Base-by-base conservation (phyloP, 164 flowering plant species). In the Umbilicus rupestris region DNA sequence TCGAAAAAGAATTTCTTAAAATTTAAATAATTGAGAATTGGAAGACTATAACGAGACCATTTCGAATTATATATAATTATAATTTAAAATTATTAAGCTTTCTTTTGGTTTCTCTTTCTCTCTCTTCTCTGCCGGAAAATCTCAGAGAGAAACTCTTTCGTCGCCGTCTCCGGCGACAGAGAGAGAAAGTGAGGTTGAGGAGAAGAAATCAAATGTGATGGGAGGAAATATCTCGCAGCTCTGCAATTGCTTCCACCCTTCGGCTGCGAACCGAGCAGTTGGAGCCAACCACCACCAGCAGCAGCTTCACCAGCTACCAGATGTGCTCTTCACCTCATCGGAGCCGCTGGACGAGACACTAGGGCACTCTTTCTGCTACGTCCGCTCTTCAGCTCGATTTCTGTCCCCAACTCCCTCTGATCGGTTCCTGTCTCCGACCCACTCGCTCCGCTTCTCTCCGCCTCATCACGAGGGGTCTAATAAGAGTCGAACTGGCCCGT, bases 301-400 rank as follows among this genome's bases (percentile, higher is more conserved):
- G 8, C 15, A 37, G 17, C 24, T 47, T 33, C 64, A 72, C 30
- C 71, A 72, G 6, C 73, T 49, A 15, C 71, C 68, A 69, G 90
- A 87, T 55, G 68, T 71, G 58, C 47, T 82, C 55, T 83, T 83
- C 80, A 19, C 83, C 3, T 74, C 77, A 8, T 47, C 78, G 19
- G 89, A 82, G 69, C 84, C 87, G 16, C 71, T 87, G 41, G 99
- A 95, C 68, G 98, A 95, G 77, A 86, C 99, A 80, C 91, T 92
- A 66, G 99, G 99, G 59, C 99, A 92, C 77, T 92, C 98, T 37
- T 95, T 92, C 80, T 87, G 96, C 78, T 95, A 95, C 84, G 90
- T 89, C 30, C 87, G 89, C 19, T 85, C 92, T 2, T 89, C 96
- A 0, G 83, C 85, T 42, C 83, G 90, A 19, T 87, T 87, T 69